Percentiles rank a stretch among this genome's conserved stretches.
Evolutionary conservation across 2,329 filamentous ascomycete species (phyloP).

Genomic region (Arthrinium puccinioides): DNA sequence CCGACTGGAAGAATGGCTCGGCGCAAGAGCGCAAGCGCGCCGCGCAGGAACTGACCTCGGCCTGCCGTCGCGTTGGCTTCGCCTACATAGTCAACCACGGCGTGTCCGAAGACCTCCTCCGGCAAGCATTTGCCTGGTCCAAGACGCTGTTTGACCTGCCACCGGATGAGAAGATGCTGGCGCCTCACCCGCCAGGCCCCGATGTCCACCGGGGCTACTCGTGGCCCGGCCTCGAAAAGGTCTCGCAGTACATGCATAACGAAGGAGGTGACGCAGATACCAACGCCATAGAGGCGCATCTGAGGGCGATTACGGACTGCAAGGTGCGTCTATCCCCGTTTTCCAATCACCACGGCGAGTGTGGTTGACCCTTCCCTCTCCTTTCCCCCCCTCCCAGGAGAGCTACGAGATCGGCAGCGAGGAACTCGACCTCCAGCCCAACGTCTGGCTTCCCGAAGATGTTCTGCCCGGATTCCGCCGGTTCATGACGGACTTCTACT

Average conservation of each 20-base stretch:
- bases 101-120: slow-evolving; percentile 24
- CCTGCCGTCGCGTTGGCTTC: slow-evolving; percentile 24
- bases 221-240: slow-evolving; percentile 46
- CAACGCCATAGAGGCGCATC: slow-evolving; percentile 23
- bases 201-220: slow-evolving; percentile 48
- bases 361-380: neutral
- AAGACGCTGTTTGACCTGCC: slow-evolving; percentile 23
- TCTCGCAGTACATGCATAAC: slow-evolving; percentile 34
- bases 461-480: slow-evolving; percentile 36
- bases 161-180: slow-evolving; percentile 25
- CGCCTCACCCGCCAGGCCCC: slow-evolving; percentile 31
- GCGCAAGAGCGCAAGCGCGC: slow-evolving; percentile 14
- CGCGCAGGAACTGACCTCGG: slow-evolving; percentile 18
- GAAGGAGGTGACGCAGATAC: slow-evolving; percentile 30
- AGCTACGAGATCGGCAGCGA: slow-evolving; percentile 46
- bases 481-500: slow-evolving; percentile 43
- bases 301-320: slow-evolving; percentile 39
- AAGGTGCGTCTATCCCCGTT: slow-evolving; percentile 30
- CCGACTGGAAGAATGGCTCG: slow-evolving; percentile 13
- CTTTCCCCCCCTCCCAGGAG: slow-evolving; percentile 28
- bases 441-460: slow-evolving; percentile 39
- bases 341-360: neutral
- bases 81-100: slow-evolving; percentile 21
- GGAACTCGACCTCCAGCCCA: slow-evolving; percentile 33
- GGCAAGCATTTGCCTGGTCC: slow-evolving; percentile 29